These are phyloP conservation scores for Suillus sp. DNA, from an alignment of 768 basidiomycete species.

Conservation along the genomic window DNA sequence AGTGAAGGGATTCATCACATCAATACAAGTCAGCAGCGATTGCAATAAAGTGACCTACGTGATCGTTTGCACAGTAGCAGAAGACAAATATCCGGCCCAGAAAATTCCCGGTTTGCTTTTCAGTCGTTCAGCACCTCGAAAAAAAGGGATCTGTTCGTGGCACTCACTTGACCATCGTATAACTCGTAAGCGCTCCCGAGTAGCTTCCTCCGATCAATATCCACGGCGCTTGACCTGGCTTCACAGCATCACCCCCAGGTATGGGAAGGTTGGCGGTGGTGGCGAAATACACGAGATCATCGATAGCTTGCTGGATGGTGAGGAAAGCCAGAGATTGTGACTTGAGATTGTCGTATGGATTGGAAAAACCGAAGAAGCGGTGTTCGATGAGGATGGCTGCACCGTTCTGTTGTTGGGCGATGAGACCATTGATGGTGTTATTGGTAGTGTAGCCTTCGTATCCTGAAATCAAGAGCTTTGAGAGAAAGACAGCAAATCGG, in stretches of 20 bases:
- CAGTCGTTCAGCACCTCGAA: conserved; percentile 8
- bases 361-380: conserved; percentile 74
- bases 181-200: conserved; percentile 53
- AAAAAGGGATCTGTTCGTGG: background rate
- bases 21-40: conserved; percentile 32
- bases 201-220: conserved; percentile 46
- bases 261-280: conserved; percentile 66
- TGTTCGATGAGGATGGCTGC: conserved; percentile 69
- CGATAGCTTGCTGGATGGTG: conserved; percentile 74
- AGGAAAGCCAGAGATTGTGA: conserved; percentile 52
- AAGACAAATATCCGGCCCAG: conserved; percentile 46
- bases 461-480: conserved; percentile 12
- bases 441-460: conserved; percentile 63
- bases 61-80: conserved; percentile 47
- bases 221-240: conserved; percentile 52
- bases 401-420: conserved; percentile 67
- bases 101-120: conserved; percentile 42
- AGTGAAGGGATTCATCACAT: background rate
- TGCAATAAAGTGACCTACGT: conserved; percentile 32
- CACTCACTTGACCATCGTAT: conserved; percentile 68
- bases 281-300: conserved; percentile 72
- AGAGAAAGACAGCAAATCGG: background rate
- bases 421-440: conserved; percentile 58
- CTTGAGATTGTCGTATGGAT: conserved; percentile 62
- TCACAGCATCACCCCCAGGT: conserved; percentile 62